Evolutionary conservation across 805 yeast genomes (phyloP).

Genomic region (Komagataella pseudopastoris): DNA sequence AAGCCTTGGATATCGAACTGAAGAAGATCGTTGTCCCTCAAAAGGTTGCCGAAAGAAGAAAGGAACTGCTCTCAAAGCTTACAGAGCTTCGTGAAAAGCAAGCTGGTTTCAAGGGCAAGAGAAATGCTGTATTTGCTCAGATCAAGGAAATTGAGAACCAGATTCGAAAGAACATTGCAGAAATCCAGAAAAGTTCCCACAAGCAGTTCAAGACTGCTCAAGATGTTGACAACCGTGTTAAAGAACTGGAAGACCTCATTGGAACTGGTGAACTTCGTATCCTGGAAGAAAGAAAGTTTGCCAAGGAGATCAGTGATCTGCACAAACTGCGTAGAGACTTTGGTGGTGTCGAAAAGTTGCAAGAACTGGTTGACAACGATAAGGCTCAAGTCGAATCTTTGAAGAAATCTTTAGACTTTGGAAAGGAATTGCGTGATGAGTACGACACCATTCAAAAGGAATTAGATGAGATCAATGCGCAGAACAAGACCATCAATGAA

Average conservation of each 20-base stretch:
- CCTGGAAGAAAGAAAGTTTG: constrained; percentile 78
- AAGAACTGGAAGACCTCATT: constrained; percentile 55
- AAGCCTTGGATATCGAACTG: constrained; percentile 39
- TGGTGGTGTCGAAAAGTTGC: constrained; percentile 57
- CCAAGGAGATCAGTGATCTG: constrained; percentile 76
- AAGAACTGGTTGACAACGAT: constrained; percentile 68
- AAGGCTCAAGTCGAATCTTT: constrained; percentile 63
- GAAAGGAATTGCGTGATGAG: constrained; percentile 49
- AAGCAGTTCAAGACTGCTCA: constrained; percentile 56
- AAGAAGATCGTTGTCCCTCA: constrained; percentile 38
- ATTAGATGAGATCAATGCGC: constrained; percentile 50
- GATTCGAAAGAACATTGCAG: constrained; percentile 63
- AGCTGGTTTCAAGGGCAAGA: constrained; percentile 17
- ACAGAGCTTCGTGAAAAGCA: constrained; percentile 28
- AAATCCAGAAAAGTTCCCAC: constrained; percentile 58
- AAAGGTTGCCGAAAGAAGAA: constrained; percentile 36
- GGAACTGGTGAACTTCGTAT: constrained; percentile 70
- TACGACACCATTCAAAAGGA: constrained; percentile 58
- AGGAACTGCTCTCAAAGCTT: constrained; percentile 29
- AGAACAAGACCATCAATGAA: constrained; percentile 47
- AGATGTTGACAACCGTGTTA: constrained; percentile 58
- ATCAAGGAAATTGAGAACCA: constrained; percentile 56
- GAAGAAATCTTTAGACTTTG: constrained; percentile 46
- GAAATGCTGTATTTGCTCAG: constrained; percentile 35
- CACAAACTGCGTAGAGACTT: constrained; percentile 75